phyloP scores from a whole-genome alignment of 306 rosid species.

The Astragalus membranaceus region DNA sequence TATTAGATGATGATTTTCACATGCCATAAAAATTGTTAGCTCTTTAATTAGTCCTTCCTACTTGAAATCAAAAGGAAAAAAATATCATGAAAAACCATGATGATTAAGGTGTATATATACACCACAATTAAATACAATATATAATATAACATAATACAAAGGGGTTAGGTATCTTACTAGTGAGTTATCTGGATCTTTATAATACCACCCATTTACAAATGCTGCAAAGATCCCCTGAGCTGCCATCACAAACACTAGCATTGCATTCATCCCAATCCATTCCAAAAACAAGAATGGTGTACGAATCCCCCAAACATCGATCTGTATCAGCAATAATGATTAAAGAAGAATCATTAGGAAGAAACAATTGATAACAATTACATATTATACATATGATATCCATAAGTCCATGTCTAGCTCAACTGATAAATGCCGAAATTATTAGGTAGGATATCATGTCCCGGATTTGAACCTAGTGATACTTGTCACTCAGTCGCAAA shows the following conservation, averaged over 20 bases:
- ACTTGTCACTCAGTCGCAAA: too few species aligned
- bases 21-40: slow-evolving; percentile 7
- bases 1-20: slow-evolving; percentile 4
- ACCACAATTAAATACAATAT: neutral
- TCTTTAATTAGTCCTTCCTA: neutral
- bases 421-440: too few species aligned
- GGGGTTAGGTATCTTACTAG: slow-evolving; percentile 34
- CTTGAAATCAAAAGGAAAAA: neutral
- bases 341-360: neutral
- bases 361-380: neutral
- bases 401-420: too few species aligned
- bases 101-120: neutral
- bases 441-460: too few species aligned
- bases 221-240: slow-evolving; percentile 85
- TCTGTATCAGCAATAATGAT: slow-evolving; percentile 32
- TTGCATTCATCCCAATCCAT: slow-evolving; percentile 94
- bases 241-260: slow-evolving; percentile 86
- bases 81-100: neutral
- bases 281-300: slow-evolving; percentile 69
- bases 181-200: slow-evolving; percentile 33
- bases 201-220: slow-evolving; percentile 82
- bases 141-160: too few species aligned
- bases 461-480: too few species aligned
- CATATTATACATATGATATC: too few species aligned
- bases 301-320: slow-evolving; percentile 69